Conservation (phyloP, 208 protist genomes). For the Vickermania ingenoplastis region DNA sequence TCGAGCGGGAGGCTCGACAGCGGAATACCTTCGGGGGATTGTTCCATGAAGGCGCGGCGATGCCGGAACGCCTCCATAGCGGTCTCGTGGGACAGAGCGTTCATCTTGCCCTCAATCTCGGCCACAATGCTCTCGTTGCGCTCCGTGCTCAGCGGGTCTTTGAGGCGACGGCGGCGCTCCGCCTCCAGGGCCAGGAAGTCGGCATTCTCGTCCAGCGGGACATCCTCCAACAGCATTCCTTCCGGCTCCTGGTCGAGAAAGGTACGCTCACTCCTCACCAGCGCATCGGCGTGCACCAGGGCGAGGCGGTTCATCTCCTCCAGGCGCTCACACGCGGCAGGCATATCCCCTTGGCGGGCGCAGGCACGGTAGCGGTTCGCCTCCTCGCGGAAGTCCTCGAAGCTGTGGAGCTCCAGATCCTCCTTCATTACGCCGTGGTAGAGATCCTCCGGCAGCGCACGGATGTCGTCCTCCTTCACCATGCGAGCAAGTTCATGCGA, state of each 20-base stretch:
- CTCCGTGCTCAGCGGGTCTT: slow-evolving; percentile 23
- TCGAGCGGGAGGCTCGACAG: slow-evolving; percentile 62
- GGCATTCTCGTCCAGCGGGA: slow-evolving; percentile 69
- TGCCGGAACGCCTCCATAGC: slow-evolving; percentile 37
- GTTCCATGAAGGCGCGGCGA: slow-evolving; percentile 58
- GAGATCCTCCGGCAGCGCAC: slow-evolving; percentile 22
- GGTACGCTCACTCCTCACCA: slow-evolving; percentile 47
- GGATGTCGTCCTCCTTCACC: slow-evolving; percentile 50
- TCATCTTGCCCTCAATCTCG: slow-evolving; percentile 43
- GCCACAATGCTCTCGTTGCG: slow-evolving; percentile 47
- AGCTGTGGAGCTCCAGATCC: slow-evolving; percentile 55
- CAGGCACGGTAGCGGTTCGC: slow-evolving; percentile 41
- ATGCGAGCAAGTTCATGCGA: slow-evolving; percentile 51
- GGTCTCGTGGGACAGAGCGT: slow-evolving; percentile 58
- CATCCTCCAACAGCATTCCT: slow-evolving; percentile 54
- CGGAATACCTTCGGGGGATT: slow-evolving; percentile 47
- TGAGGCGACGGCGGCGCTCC: slow-evolving; percentile 40
- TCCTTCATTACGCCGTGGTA: slow-evolving; percentile 68
- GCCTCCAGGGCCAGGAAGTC: slow-evolving; percentile 67
- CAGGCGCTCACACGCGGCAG: not conserved
- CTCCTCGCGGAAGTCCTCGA: slow-evolving; percentile 47
- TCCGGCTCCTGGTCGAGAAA: slow-evolving; percentile 73
- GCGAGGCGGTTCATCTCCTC: slow-evolving; percentile 54
- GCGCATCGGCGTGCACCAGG: slow-evolving; percentile 51
- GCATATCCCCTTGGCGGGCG: not conserved